Evolutionary conservation across 2,329 filamentous ascomycete genomes (phyloP), one percentile per base, ranked within the genome.

Genomic region (Aspergillus neotritici): DNA sequence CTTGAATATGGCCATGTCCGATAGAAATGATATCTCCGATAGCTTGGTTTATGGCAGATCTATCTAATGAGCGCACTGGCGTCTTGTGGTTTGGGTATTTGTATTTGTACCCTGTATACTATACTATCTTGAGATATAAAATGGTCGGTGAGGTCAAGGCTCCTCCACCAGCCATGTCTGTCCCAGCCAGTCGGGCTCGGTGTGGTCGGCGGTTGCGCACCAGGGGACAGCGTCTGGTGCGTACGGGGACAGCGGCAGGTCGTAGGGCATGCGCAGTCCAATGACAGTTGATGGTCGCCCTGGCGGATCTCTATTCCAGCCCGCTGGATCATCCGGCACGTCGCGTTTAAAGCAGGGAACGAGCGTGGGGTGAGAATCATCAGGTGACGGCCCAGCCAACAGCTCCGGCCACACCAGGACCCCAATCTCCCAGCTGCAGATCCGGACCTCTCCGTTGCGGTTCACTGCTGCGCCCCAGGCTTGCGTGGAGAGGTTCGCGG

Each of bases 401-500:
- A 81, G 54, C 14, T 60, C 79, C 0, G 89, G 88, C 86, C 88
- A 94, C 0, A 94, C 76, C 36, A 94, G 61, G 1, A 95, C 86
- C 0, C 89, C 89, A 28, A 87, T 77, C 62, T 95, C 89, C 71
- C 84, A 95, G 25, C 86, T 93, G 45, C 84, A 82, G 21, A 94
- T 79, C 30, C 83, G 76, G 25, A 88, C 69, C 54, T 86, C 77
- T 1, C 78, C 79, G 0, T 73, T 69, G 3, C 70, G 63, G 48
- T 76, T 79, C 1, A 62, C 63, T 3, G 77, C 72, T 31, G 84
- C 81, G 1, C 89, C 89, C 90, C 89, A 95, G 0, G 89, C 89
- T 65, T 94, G 88, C 48, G 83, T 91, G 2, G 86, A 93, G 2
- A 95, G 64, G 54, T 94, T 95, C n/a, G 89, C 88, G n/a, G 86